These are phyloP conservation scores for Verticillium zaregamsianum DNA, from an alignment of 2,329 filamentous ascomycete genomes.

Conservation along the genomic window DNA sequence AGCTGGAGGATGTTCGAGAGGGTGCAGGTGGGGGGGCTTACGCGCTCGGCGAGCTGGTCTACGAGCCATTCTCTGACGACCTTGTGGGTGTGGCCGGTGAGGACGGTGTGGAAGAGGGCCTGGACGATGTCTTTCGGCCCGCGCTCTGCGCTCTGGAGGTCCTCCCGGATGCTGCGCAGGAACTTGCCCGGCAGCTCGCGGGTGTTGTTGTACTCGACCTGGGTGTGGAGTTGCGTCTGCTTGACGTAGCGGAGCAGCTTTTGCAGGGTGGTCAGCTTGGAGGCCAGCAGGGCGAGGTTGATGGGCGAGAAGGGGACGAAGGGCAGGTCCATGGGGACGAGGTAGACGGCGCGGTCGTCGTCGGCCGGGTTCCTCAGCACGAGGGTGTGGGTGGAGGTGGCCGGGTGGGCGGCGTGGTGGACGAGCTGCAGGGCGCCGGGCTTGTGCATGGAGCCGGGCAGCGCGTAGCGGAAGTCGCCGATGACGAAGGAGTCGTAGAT, in stretches of 20 bases:
- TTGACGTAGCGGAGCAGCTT: constrained; percentile 82
- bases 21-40: constrained; percentile 33
- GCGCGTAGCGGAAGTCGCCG: constrained; percentile 56
- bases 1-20: neutral
- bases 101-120: constrained; percentile 77
- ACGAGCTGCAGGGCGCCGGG: constrained; percentile 34
- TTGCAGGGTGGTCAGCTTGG: constrained; percentile 82
- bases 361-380: constrained; percentile 48
- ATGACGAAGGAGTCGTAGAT: constrained; percentile 85
- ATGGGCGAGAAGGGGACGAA: constrained; percentile 76
- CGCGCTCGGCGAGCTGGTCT: constrained; percentile 74
- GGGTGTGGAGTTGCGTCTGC: constrained; percentile 75
- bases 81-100: constrained; percentile 75
- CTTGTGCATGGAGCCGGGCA: constrained; percentile 20
- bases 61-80: constrained; percentile 83
- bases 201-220: constrained; percentile 77
- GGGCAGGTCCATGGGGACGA: constrained; percentile 78
- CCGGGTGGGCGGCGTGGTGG: constrained; percentile 67
- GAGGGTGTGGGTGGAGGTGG: constrained; percentile 72
- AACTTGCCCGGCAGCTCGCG: constrained; percentile 77
- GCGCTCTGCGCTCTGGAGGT: constrained; percentile 57
- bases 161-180: constrained; percentile 70
- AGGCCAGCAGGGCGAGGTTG: constrained; percentile 78
- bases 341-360: constrained; percentile 40
- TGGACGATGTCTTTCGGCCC: constrained; percentile 62